Conservation (phyloP, 2,329 filamentous ascomycete species). For the Fusarium sterilihyphosum region DNA sequence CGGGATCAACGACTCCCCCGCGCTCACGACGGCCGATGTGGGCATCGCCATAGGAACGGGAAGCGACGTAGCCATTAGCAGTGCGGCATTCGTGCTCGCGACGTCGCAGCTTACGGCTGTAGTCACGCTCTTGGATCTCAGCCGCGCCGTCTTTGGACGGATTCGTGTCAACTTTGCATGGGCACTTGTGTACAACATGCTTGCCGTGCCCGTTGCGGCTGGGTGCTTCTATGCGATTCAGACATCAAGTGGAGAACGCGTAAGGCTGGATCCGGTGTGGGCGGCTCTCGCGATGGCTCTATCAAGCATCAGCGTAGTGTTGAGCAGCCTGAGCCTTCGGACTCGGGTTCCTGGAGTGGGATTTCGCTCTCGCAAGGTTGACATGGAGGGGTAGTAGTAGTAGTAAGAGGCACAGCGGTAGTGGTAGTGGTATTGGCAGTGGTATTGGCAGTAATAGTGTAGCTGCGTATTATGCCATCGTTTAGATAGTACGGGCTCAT, state of each 20-base stretch:
- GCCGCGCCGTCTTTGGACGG: conserved; percentile 75
- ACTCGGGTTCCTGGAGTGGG: conserved; percentile 56
- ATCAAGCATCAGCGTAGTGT: conserved; percentile 89
- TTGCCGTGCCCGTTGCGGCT: conserved; percentile 82
- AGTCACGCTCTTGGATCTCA: conserved; percentile 77
- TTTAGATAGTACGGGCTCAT: conserved; percentile 13
- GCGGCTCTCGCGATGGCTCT: conserved; percentile 91
- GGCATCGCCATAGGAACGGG: conserved; percentile 86
- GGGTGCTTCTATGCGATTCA: conserved; percentile 75
- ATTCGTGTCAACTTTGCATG: conserved; percentile 88
- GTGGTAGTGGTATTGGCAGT: not conserved
- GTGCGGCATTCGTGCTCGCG: conserved; percentile 84
- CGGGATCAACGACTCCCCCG: conserved; percentile 89
- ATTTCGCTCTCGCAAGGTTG: conserved; percentile 48
- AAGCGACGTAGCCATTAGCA: conserved; percentile 84
- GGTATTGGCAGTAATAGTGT: not conserved
- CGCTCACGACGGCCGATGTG: conserved; percentile 81
- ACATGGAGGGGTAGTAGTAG: conserved; percentile 8
- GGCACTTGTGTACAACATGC: conserved; percentile 83
- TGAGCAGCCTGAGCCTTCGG: conserved; percentile 80
- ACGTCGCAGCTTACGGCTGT: conserved; percentile 76
- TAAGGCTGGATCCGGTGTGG: conserved; percentile 82
- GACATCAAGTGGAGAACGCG: conserved; percentile 60
- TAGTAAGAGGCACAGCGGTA: not conserved
- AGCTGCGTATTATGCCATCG: conserved; percentile 1